Evolutionary conservation across 1,284 basidiomycete species (phyloP), one percentile per base, ranked within the genome.

Genomic region (Marasmius fiardii): DNA sequence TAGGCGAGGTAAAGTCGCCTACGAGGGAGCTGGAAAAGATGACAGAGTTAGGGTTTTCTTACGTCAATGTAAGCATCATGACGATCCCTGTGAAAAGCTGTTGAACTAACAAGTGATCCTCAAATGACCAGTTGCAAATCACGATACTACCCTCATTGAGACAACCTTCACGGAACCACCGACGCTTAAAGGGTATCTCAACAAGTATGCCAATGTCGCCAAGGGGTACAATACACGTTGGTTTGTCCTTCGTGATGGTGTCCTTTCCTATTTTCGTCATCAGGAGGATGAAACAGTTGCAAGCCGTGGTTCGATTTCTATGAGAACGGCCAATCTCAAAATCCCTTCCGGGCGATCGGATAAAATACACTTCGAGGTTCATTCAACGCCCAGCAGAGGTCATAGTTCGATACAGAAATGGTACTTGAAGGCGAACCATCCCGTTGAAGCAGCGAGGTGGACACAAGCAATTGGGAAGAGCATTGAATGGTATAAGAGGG

Each of bases 201-300:
- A 88, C 67, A 96, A 96, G 71, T 96, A 94, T 68, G 88, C 90
- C 4, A 96, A 95, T 63, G 87, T 95, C 39, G 93, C 93, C 0
- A 85, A 86, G 62, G 95, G 96, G 0, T 98, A 95, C 72, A 90
- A 88, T 63, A 91, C 91, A 0, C 80, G 96, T 0, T 98, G 95
- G 94, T 97, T 98, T 66, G 94, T 98, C 0, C 80, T 98, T 37
- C 86, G 92, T 63, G 85, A 92, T 58, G 96, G 94, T 4, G 77
- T 90, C 33, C 73, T 96, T 11, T 92, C 90, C 26, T 95, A 96
- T 68, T 96, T 94, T 67, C 90, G 92, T 34, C 89, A 90, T 64
- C 92, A 95, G 64, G 93, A 95, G 60, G 96, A 98, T 65, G 95
- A 98, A 71, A 83, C 84, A 10, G 76, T 95, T 34, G 87, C 93